Conservation (phyloP, 306 rosid genomes). For the Abrus pulchellus region DNA sequence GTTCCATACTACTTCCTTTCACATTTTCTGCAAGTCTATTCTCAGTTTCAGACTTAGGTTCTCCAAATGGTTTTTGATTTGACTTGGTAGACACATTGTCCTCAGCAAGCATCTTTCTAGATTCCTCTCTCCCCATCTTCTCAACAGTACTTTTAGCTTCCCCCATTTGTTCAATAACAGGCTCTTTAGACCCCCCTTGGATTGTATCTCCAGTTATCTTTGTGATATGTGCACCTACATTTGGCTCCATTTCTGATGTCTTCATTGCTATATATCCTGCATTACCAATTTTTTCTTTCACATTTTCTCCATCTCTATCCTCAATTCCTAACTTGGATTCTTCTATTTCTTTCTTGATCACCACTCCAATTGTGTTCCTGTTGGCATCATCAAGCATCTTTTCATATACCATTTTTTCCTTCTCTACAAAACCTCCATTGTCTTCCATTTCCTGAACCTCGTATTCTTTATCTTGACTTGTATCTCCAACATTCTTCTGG, state of each 20-base stretch:
- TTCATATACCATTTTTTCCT: neutral
- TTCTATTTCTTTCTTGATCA: neutral
- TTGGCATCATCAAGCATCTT: constrained; percentile 13
- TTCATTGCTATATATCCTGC: constrained; percentile 2
- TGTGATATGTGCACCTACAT: neutral
- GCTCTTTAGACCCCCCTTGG: constrained; percentile 29
- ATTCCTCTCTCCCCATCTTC: constrained; percentile 3
- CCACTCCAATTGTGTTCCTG: constrained; percentile 7
- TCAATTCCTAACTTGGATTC: constrained; percentile 23
- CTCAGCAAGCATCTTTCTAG: neutral
- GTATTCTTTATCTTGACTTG: neutral
- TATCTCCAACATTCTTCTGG: neutral
- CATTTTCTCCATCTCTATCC: neutral
- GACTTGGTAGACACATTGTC: constrained; percentile 12
- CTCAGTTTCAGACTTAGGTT: constrained; percentile 28
- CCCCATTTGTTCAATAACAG: constrained; percentile 20
- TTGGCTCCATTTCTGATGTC: constrained; percentile 16
- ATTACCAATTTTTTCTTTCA: neutral
- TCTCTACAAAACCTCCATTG: neutral
- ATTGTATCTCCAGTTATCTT: constrained; percentile 15
- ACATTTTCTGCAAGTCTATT: constrained; percentile 28
- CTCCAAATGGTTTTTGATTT: constrained; percentile 21
- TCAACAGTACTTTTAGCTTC: neutral
- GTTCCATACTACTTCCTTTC: constrained; percentile 29
- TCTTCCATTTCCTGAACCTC: constrained; percentile 12